Percentiles rank a stretch among this genome's conserved stretches.
phyloP scores from a whole-genome alignment of 2,329 filamentous ascomycete genomes.

The Fusarium foetens region DNA sequence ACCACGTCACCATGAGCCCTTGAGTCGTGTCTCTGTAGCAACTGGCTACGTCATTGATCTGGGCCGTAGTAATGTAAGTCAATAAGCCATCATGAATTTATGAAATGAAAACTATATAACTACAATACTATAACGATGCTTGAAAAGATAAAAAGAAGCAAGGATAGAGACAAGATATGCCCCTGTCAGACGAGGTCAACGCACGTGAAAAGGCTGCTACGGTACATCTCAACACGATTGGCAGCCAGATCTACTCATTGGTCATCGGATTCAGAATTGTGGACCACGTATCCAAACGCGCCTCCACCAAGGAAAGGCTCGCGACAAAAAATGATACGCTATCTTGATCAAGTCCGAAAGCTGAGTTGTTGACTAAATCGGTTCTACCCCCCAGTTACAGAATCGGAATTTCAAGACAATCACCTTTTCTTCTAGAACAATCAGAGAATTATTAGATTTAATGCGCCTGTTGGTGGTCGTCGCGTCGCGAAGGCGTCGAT shows the following conservation, averaged over 20 bases:
- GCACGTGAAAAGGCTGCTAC: fast-evolving
- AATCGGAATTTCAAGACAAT: not conserved
- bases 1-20: constrained; percentile 25
- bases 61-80: not conserved
- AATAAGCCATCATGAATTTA: fast-evolving
- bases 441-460: not conserved
- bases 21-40: constrained; percentile 13
- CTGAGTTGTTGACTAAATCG: not conserved
- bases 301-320: too few species aligned
- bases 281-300: not conserved
- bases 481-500: not conserved
- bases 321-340: too few species aligned
- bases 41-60: not conserved
- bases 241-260: too few species aligned
- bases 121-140: fast-evolving
- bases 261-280: too few species aligned
- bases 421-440: not conserved
- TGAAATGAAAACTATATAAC: not conserved
- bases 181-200: not conserved
- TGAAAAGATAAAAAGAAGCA: fast-evolving
- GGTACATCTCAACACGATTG: too few species aligned
- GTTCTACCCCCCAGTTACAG: fast-evolving
- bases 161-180: too few species aligned
- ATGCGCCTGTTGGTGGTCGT: not conserved
- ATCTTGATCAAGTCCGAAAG: not conserved